Evolutionary conservation across 331 rosid species (phyloP).

Genomic region (Quercus lobata): DNA sequence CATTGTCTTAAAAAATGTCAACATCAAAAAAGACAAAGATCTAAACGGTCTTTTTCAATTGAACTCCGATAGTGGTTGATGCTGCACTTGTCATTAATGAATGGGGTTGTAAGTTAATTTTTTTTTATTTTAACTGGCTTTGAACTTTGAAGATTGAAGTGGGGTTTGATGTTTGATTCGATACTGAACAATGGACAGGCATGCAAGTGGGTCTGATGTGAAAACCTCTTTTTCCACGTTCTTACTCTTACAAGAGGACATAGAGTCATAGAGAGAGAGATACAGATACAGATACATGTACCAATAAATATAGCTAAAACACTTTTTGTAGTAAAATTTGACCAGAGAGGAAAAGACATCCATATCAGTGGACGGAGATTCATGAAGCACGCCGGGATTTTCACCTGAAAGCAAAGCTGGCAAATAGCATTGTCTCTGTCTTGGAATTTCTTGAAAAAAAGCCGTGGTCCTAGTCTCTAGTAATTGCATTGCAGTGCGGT

Average conservation of each 20-base stretch:
- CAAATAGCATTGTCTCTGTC: not conserved
- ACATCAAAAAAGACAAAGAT: no score
- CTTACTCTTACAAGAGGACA: not conserved
- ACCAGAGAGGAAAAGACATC: not conserved
- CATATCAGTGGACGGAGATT: constrained; percentile 11
- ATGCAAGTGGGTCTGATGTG: constrained; percentile 2
- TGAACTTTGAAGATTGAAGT: not conserved
- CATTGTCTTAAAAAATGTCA: no score
- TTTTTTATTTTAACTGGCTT: no score
- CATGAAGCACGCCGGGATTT: constrained; percentile 17
- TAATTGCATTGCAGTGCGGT: not conserved
- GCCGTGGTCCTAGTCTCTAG: not conserved
- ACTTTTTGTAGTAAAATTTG: not conserved
- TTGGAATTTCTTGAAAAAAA: not conserved
- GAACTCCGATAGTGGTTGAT: no score
- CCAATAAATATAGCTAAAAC: not conserved
- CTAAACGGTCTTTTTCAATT: no score
- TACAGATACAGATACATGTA: not conserved
- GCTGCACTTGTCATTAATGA: no score
- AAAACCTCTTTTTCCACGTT: not conserved
- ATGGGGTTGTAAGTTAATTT: not conserved
- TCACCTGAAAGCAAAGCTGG: constrained; percentile 6
- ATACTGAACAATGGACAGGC: not conserved
- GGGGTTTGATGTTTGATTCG: no score
- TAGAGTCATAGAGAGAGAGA: no score